phyloP scores from a whole-genome alignment of 2,329 filamentous ascomycete species.

The Penicillium sp. region DNA sequence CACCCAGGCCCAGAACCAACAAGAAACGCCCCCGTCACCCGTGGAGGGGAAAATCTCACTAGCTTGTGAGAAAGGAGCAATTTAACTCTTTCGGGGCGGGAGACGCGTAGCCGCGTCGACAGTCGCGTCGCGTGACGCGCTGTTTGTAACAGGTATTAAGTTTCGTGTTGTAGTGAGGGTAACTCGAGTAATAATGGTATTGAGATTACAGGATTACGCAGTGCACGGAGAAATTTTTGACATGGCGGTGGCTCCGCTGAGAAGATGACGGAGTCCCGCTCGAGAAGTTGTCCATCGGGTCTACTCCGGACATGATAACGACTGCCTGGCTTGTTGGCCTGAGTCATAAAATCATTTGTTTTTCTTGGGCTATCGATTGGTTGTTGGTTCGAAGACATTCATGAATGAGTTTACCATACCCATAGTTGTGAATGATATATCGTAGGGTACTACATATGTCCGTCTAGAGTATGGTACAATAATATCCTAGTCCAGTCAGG shows the following conservation, averaged over 20 bases:
- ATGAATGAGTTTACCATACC: too few species aligned
- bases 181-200: background rate
- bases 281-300: background rate
- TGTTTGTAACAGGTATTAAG: background rate
- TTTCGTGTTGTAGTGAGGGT: background rate
- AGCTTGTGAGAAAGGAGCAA: background rate
- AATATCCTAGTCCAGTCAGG: too few species aligned
- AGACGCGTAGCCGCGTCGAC: slow-evolving; percentile 6
- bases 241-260: background rate
- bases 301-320: background rate
- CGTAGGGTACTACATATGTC: too few species aligned
- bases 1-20: background rate
- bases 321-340: background rate
- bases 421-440: too few species aligned
- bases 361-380: too few species aligned
- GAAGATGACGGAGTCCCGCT: background rate
- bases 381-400: too few species aligned
- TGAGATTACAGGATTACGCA: background rate
- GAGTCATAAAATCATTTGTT: background rate
- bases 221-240: background rate
- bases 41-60: too few species aligned
- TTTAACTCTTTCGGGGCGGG: slow-evolving; percentile 8
- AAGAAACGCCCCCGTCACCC: background rate
- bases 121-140: slow-evolving; percentile 6
- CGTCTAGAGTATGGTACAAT: too few species aligned